These are phyloP conservation scores for Tulasnella sp. DNA, from an alignment of 768 basidiomycete species.

Conservation along the genomic window DNA sequence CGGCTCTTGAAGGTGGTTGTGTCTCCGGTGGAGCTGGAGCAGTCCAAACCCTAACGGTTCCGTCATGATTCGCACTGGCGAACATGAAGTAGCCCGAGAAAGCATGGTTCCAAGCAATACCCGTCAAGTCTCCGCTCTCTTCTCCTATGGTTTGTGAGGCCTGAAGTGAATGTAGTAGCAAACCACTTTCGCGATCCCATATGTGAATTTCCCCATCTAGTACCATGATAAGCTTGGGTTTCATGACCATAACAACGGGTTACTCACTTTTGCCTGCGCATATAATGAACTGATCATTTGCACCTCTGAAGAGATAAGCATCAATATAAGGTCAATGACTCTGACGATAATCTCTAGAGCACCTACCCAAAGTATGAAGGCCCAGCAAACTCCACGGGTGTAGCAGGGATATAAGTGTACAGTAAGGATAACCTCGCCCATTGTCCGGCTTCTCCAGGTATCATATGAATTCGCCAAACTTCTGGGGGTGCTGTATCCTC, in stretches of 20 bases:
- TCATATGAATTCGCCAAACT: constrained; percentile 55
- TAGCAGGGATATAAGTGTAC: constrained; percentile 64
- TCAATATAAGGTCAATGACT: neutral
- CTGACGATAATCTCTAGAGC: neutral
- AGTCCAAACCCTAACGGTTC: constrained; percentile 59
- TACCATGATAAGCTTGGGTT: neutral
- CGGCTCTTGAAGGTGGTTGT: constrained; percentile 3
- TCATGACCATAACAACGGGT: neutral
- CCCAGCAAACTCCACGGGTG: constrained; percentile 58
- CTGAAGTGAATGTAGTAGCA: constrained; percentile 52
- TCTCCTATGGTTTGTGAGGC: constrained; percentile 32
- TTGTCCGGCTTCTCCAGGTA: constrained; percentile 20
- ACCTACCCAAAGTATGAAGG: constrained; percentile 58
- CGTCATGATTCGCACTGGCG: constrained; percentile 67
- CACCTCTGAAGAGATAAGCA: constrained; percentile 29
- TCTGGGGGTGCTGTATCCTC: constrained; percentile 71
- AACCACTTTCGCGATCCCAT: constrained; percentile 70
- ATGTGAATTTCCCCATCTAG: constrained; percentile 66
- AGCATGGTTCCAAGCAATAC: constrained; percentile 66
- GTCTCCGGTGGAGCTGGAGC: constrained; percentile 11
- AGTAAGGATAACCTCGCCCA: constrained; percentile 30
- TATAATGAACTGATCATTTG: constrained; percentile 67
- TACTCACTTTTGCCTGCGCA: constrained; percentile 47
- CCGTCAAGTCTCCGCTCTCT: constrained; percentile 53
- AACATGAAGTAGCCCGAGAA: constrained; percentile 41